Base-by-base conservation (phyloP, 164 flowering plant species). In the Tetrastigma voinierianum region DNA sequence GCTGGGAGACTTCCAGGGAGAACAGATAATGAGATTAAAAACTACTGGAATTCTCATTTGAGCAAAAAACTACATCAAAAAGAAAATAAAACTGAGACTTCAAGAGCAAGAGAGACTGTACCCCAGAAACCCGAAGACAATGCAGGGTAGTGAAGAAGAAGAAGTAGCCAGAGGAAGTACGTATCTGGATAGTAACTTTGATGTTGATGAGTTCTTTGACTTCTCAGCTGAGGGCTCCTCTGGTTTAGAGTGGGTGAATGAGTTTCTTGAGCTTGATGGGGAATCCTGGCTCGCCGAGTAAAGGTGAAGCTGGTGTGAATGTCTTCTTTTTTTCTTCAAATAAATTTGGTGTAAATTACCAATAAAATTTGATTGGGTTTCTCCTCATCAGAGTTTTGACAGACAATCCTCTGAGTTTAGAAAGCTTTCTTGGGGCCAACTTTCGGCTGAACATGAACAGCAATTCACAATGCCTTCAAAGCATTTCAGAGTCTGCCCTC, bases 11-110 rank as follows among this genome's bases (percentile, higher is more conserved):
- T 80, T 62, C 83, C 83, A 47, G 83, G 80, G 25, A 53, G 80
- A 61, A 77, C 80, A 9, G 75, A 77, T 49, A 74, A 77, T 47
- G 80, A 77, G 25, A 77, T 77, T 0, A 80, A 80, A 66, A 80
- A 80, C 54, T 74, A 77, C 64, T 76, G 83, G 80, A 80, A 80
- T 70, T 74, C 81, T 70, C 79, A 80, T 77, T 75, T 77, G 79
- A 75, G 81, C 73, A 80, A 75, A 61, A 80, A 75, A 59, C 47
- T 72, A 55, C 72, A 67, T 44, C 69, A 74, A 10, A 48, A 60
- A 8, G 66, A 67, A 40, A 67, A 51, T 21, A 67, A 7, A 10
- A 1, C 18, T 4, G 56, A 10, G 59, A 32, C 53, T 51, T 43
- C 73, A 10, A 32, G n/a, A 0, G 8, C 62, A 4, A 64, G 53